phyloP scores from a whole-genome alignment of 257 asterid species.

The Pogostemon cablin region DNA sequence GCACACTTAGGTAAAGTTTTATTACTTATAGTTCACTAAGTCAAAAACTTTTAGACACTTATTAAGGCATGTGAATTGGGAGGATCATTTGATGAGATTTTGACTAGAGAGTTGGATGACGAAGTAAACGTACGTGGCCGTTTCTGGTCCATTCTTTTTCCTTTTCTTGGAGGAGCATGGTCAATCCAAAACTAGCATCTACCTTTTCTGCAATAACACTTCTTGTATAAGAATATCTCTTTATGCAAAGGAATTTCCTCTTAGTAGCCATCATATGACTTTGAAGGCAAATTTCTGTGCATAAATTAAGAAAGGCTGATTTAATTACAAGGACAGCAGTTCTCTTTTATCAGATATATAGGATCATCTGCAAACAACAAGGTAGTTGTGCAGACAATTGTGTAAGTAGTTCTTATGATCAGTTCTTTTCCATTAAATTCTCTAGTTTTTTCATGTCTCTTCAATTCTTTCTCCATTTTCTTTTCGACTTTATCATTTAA shows the following conservation, averaged over 20 bases:
- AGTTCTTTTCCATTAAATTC: not conserved
- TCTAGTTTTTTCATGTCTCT: slow-evolving; percentile 2
- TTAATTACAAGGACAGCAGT: not conserved
- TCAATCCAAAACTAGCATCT: slow-evolving; percentile 62
- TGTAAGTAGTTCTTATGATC: slow-evolving; percentile 27
- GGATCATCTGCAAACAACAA: not conserved
- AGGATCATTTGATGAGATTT: slow-evolving; percentile 43
- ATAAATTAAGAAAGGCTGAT: slow-evolving; percentile 3
- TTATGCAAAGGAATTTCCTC: slow-evolving; percentile 38
- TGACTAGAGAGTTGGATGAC: slow-evolving; percentile 42
- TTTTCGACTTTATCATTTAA: not conserved
- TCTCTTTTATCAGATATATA: slow-evolving; percentile 11
- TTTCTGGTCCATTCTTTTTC: slow-evolving; percentile 52
- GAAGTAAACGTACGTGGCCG: slow-evolving; percentile 69
- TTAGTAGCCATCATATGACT: slow-evolving; percentile 29
- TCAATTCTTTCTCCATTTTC: not conserved
- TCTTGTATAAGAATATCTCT: slow-evolving; percentile 42
- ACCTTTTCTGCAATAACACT: slow-evolving; percentile 34
- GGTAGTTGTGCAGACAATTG: slow-evolving; percentile 9
- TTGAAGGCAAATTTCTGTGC: slow-evolving; percentile 27
- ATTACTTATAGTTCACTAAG: not conserved
- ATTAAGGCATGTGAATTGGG: not conserved
- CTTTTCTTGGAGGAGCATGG: slow-evolving; percentile 43
- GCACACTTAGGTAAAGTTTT: not conserved
- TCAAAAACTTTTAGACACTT: not conserved